Conservation (phyloP, 331 rosid genomes). For the Erythrophleum ivorense region DNA sequence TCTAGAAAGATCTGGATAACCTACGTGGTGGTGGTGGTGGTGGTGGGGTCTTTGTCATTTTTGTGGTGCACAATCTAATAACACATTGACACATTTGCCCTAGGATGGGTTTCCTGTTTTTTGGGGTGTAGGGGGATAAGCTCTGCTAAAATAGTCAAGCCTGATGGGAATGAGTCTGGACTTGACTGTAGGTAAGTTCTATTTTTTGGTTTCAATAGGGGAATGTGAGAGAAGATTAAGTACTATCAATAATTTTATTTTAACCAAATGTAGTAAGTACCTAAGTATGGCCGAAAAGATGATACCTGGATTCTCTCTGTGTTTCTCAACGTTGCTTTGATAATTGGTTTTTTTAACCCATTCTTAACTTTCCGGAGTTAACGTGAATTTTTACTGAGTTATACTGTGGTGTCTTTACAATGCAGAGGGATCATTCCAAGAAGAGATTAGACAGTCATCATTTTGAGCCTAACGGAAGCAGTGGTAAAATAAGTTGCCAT, state of each 20-base stretch:
- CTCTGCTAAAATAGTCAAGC: constrained; percentile 11
- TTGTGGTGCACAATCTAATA: neutral
- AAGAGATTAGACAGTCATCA: constrained; percentile 81
- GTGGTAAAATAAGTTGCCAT: constrained; percentile 57
- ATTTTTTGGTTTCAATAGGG: neutral
- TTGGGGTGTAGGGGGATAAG: neutral
- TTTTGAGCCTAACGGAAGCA: constrained; percentile 81
- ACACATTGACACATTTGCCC: neutral
- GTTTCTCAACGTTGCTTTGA: constrained; percentile 9
- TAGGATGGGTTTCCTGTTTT: neutral
- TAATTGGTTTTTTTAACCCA: neutral
- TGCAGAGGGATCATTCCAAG: constrained; percentile 88
- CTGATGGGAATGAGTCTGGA: neutral
- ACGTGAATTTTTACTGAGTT: constrained; percentile 34
- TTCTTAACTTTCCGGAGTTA: constrained; percentile 5
- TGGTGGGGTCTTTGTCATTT: neutral
- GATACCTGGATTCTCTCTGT: neutral
- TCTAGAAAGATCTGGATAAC: neutral
- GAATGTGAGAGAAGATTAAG: neutral
- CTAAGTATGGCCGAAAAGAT: neutral
- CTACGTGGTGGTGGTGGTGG: neutral
- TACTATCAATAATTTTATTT: neutral
- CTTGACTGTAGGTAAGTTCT: neutral
- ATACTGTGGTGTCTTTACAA: constrained; percentile 37
- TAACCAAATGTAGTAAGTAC: neutral